These are phyloP conservation scores for Nicotiana otophora DNA, from an alignment of 257 asterid species.

Conservation along the genomic window DNA sequence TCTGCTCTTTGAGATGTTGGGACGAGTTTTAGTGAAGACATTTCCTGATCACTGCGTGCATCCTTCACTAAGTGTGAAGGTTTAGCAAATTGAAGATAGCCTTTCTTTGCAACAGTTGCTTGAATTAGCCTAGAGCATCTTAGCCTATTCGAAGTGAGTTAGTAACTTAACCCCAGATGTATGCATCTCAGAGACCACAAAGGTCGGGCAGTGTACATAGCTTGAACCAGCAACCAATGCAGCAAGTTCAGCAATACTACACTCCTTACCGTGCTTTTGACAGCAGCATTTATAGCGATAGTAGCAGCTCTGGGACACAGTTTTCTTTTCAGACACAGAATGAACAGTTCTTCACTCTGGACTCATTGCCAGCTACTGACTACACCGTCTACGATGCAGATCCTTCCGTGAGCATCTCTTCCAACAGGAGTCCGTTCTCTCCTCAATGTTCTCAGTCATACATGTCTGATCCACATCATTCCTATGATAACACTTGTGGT, in stretches of 20 bases:
- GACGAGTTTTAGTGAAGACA: background rate
- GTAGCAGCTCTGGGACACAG: conserved; percentile 44
- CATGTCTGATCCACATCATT: conserved; percentile 46
- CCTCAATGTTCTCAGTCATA: conserved; percentile 73
- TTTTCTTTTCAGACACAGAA: conserved; percentile 39
- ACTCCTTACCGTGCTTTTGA: conserved; percentile 49
- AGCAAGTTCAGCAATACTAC: conserved; percentile 37
- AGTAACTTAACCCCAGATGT: conserved; percentile 39
- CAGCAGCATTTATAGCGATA: conserved; percentile 23
- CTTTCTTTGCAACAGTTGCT: background rate
- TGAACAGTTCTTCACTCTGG: conserved; percentile 75
- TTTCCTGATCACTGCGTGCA: background rate
- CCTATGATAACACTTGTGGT: conserved; percentile 47
- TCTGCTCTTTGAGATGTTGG: background rate
- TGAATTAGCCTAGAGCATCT: background rate
- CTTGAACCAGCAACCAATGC: conserved; percentile 42
- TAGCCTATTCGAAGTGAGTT: background rate
- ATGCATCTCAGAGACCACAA: conserved; percentile 54
- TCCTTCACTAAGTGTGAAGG: background rate
- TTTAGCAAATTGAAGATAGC: background rate
- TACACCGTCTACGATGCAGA: conserved; percentile 42
- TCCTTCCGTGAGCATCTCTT: conserved; percentile 52
- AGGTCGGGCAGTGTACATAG: conserved; percentile 36
- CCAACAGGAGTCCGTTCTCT: conserved; percentile 67
- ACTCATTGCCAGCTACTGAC: conserved; percentile 57